These are phyloP conservation scores for Cadophora malorum DNA, from an alignment of 2,329 filamentous ascomycete genomes.

Conservation along the genomic window DNA sequence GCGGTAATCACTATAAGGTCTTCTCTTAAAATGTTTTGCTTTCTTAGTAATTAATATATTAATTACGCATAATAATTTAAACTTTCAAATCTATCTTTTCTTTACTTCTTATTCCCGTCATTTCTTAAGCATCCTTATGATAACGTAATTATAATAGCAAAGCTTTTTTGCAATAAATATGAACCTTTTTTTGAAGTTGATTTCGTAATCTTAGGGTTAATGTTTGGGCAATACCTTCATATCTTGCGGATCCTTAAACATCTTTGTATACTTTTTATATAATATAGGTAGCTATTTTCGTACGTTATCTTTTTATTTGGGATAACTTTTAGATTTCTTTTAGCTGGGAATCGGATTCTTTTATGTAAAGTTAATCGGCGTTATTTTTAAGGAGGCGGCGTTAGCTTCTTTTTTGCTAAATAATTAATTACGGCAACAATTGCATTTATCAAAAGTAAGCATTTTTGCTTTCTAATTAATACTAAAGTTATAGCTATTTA, in stretches of 20 bases:
- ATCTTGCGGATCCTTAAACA: background rate
- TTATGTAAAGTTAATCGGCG: background rate
- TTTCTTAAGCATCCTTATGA: background rate
- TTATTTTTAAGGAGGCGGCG: background rate
- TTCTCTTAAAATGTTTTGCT: background rate
- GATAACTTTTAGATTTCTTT: background rate
- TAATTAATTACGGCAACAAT: background rate
- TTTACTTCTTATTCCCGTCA: background rate
- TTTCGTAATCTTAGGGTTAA: background rate
- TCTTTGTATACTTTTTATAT: background rate
- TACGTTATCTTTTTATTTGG: background rate
- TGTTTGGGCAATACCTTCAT: background rate
- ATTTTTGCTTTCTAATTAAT: slow-evolving; percentile 5
- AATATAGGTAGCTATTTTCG: background rate
- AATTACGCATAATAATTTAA: background rate
- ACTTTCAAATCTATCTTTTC: background rate
- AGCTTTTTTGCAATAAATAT: background rate
- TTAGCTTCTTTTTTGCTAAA: background rate
- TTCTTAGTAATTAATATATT: background rate
- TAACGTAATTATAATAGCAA: background rate
- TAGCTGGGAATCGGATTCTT: background rate
- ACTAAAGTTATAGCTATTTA: background rate
- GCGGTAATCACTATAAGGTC: background rate
- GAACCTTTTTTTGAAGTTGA: background rate
- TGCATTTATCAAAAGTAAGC: background rate